Percentiles rank a stretch among this genome's conserved stretches.
Conservation (phyloP, 2,329 filamentous ascomycete species). For the Paecilomyces variotii region DNA sequence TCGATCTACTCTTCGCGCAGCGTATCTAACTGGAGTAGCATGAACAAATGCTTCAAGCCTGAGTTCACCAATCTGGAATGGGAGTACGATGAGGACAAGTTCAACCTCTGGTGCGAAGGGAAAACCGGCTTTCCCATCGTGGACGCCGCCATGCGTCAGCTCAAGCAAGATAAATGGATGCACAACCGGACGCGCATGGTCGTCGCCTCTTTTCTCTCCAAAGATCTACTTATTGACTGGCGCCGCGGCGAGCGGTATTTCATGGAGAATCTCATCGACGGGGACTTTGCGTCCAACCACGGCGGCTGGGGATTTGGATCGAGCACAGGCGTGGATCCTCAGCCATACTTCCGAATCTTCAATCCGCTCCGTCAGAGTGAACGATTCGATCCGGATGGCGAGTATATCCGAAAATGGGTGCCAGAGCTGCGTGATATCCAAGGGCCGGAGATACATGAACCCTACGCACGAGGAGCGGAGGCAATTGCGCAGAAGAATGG, state of each 20-base stretch:
- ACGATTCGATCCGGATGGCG: conserved; percentile 71
- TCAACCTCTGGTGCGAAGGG: conserved; percentile 66
- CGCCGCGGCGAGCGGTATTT: conserved; percentile 73
- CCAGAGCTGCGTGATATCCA: conserved; percentile 60
- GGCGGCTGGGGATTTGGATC: conserved; percentile 61
- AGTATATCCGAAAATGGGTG: conserved; percentile 77
- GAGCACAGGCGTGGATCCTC: conserved; percentile 68
- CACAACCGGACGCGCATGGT: conserved; percentile 83
- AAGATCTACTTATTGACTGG: conserved; percentile 78
- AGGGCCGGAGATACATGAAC: conserved; percentile 70
- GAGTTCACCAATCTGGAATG: conserved; percentile 76
- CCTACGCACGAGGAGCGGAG: conserved; percentile 59
- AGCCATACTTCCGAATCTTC: conserved; percentile 87
- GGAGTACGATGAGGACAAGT: conserved; percentile 65
- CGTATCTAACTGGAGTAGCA: conserved; percentile 30
- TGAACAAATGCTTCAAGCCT: conserved; percentile 73
- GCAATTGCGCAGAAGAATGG: conserved; percentile 55
- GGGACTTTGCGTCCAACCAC: conserved; percentile 73
- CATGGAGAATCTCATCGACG: conserved; percentile 72
- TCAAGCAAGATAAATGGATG: conserved; percentile 64
- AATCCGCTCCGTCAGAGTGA: conserved; percentile 79
- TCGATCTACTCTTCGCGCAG: conserved; percentile 2
- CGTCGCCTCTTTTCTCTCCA: conserved; percentile 69
- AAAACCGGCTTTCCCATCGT: conserved; percentile 75
- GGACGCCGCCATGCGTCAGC: conserved; percentile 77